These are phyloP conservation scores for Cornus florida DNA, from an alignment of 148 eudicot genomes.

Conservation along the genomic window DNA sequence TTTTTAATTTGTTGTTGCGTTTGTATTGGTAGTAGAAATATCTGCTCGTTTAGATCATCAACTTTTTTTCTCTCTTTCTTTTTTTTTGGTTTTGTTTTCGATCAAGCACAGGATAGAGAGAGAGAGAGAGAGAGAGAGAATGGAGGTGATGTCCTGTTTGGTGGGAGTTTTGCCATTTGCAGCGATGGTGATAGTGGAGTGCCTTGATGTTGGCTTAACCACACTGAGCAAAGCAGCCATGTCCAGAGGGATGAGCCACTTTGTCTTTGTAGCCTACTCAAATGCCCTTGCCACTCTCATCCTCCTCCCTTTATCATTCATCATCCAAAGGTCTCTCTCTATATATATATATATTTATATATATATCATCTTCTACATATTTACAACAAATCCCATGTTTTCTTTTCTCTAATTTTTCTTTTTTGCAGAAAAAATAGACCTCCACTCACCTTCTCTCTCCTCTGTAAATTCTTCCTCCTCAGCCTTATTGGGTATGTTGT, in stretches of 20 bases:
- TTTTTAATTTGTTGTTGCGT: too few relatives aligned
- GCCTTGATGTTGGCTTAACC: conserved; percentile 38
- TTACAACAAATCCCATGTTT: background rate
- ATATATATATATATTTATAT: background rate
- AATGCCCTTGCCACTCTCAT: conserved; percentile 45
- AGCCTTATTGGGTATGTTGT: conserved; percentile 40
- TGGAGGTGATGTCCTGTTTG: conserved; percentile 4
- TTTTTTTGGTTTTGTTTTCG: too few relatives aligned
- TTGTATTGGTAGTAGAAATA: too few relatives aligned
- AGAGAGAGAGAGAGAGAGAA: too few relatives aligned
- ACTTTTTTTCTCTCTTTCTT: too few relatives aligned
- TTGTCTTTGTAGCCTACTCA: conserved; percentile 43
- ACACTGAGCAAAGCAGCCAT: conserved; percentile 55
- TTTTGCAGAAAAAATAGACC: conserved; percentile 26
- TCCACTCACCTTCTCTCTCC: conserved; percentile 31
- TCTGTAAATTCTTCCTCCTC: conserved; percentile 42
- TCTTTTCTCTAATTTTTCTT: background rate
- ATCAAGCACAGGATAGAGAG: too few relatives aligned
- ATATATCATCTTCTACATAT: background rate
- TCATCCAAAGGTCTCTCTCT: conserved; percentile 23
- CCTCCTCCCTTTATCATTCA: conserved; percentile 30
- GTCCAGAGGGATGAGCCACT: conserved; percentile 46
- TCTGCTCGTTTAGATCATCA: too few relatives aligned
- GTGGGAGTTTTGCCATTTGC: conserved; percentile 25
- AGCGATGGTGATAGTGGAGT: conserved; percentile 37